These are phyloP conservation scores for Cucurbita moschata DNA, from an alignment of 306 rosid genomes.

Conservation along the genomic window DNA sequence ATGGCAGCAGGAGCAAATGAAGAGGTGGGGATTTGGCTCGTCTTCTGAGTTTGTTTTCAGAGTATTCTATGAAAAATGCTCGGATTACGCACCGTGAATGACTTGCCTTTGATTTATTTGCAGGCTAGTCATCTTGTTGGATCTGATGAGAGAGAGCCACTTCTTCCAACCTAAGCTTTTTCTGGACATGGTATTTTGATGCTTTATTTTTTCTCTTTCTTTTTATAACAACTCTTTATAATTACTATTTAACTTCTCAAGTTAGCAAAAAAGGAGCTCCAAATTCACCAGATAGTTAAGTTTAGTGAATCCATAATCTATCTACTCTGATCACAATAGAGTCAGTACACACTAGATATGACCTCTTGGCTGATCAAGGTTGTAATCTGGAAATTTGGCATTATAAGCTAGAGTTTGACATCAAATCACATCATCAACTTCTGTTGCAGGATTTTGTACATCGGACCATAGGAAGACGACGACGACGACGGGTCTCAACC, in stretches of 20 bases:
- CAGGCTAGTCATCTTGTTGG: conserved; percentile 70
- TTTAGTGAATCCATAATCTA: not conserved
- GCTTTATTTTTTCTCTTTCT: not conserved
- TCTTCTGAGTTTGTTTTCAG: conserved; percentile 3
- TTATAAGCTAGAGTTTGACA: not conserved
- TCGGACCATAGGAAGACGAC: not conserved
- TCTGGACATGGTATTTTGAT: conserved; percentile 8
- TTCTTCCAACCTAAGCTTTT: conserved; percentile 57
- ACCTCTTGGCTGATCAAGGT: not conserved
- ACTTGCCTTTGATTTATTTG: conserved; percentile 16
- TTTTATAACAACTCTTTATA: not conserved
- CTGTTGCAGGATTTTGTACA: not conserved
- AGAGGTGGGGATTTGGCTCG: conserved; percentile 39
- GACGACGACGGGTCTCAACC: not conserved
- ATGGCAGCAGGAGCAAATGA: conserved; percentile 97
- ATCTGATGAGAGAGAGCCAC: conserved; percentile 80
- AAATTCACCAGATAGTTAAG: not conserved
- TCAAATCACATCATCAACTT: not conserved
- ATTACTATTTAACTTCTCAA: not conserved
- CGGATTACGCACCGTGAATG: not conserved
- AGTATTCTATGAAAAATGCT: not conserved
- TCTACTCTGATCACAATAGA: not conserved
- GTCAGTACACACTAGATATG: not conserved
- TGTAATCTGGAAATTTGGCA: not conserved
- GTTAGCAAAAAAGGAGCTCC: not conserved